Base-by-base conservation (phyloP, 2,329 filamentous ascomycete genomes). In the Juglanconis sp. region DNA sequence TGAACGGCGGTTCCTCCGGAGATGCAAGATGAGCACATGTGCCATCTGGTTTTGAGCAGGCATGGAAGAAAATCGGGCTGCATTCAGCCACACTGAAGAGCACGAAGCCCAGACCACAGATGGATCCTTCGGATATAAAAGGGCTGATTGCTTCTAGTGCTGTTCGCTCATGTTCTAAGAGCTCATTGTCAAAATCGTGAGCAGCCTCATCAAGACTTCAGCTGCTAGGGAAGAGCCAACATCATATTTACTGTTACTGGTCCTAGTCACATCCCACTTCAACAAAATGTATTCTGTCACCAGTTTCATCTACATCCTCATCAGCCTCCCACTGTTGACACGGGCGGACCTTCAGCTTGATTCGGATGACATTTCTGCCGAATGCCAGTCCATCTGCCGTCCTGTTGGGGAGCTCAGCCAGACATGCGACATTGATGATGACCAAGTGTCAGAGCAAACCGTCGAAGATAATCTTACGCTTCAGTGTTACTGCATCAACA, bases 391-490 rank as follows among this genome's bases (percentile, higher is more conserved):
- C 63, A 73, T 77, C 65, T 77, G 76, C 64, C 58, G 66, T 30
- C 74, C 76, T 49, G 66, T 77, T 38, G 70, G 67, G 9, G 62
- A 71, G 31, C 70, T 77, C 35, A 72, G 70, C 55, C 67, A 67
- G 38, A 67, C 66, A 44, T 79, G 77, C 63, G 71, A 76, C 79
- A 49, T 83, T 74, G 59, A 88, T 73, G 49, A 87, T 76, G 15
- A 77, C 68, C 7, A 78, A 47, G 66, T 70, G 57, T 67, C 63
- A 17, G 71, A 63, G 44, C 65, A 74, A 66, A 69, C 67, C 31
- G 65, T 69, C 36, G 74, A 77, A 65, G 67, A 74, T 49, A 71
- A 69, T 17, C 72, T 77, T 55, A 69, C 73, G 68, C 67, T 66
- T 11, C 73, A 77, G 64, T 78, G 76, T 62, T 65, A 77, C 56